Conservation (phyloP, 306 rosid species). For the Malus sylvestris region DNA sequence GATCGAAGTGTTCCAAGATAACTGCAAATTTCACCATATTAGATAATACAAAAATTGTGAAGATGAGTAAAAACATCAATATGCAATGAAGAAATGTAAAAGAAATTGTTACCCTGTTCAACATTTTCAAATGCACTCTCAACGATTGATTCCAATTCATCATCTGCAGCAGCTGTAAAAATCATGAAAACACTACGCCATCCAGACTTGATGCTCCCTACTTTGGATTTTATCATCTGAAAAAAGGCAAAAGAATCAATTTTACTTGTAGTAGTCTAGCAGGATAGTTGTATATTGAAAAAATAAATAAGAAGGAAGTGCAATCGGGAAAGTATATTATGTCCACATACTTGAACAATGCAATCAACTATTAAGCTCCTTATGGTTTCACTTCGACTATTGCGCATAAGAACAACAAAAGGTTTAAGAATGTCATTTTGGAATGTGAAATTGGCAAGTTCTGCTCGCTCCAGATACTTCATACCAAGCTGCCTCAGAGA, state of each 20-base stretch:
- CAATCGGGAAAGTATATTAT: slow-evolving; percentile 1
- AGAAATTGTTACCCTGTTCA: slow-evolving; percentile 71
- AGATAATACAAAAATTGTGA: slow-evolving; percentile 29
- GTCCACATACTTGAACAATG: slow-evolving; percentile 77
- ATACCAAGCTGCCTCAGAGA: slow-evolving; percentile 93
- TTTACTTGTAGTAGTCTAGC: background rate
- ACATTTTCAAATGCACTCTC: slow-evolving; percentile 99
- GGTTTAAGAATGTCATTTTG: slow-evolving; percentile 99
- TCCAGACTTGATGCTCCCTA: slow-evolving; percentile 95
- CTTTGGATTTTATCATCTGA: slow-evolving; percentile 99
- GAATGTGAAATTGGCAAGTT: slow-evolving; percentile 91
- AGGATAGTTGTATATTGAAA: background rate
- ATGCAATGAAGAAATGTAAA: slow-evolving; percentile 9
- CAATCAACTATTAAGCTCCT: slow-evolving; percentile 95
- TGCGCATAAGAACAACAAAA: slow-evolving; percentile 98
- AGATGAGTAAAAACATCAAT: slow-evolving; percentile 5
- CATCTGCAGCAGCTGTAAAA: slow-evolving; percentile 99
- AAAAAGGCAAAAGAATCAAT: slow-evolving; percentile 21
- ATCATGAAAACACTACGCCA: slow-evolving; percentile 98
- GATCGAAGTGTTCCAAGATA: slow-evolving; percentile 99
- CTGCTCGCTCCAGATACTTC: slow-evolving; percentile 98
- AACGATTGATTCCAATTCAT: slow-evolving; percentile 88
- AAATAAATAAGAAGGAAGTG: background rate
- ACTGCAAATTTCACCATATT: slow-evolving; percentile 64
- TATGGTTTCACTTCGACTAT: slow-evolving; percentile 86